Evolutionary conservation across 2,329 filamentous ascomycete species (phyloP), one percentile per base, ranked within the genome.

Genomic region (Talaromyces funiculosus): DNA sequence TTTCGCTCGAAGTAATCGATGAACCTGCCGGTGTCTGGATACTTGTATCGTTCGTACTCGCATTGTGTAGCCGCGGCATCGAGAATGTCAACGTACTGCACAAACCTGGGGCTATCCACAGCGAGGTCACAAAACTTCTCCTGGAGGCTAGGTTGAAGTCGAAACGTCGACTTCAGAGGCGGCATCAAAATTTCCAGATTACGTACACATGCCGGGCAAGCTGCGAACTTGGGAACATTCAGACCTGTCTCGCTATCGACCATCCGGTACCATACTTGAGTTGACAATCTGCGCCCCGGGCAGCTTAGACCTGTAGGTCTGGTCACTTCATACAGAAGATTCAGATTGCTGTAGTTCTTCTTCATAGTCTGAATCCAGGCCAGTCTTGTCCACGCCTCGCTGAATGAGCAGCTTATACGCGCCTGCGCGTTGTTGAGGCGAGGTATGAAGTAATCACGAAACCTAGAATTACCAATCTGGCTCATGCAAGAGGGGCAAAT

Each of bases 401-500:
- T 90, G 73, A 97, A 90, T 64, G 92, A 88, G 75, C 93, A 97
- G 49, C 82, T 80, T 7, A 90, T 81, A 49, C 84, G 80, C 42
- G 81, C 78, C 14, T 84, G 81, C 2, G 81, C 77, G 16, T 86
- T 84, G 29, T 80, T 77, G 31, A 84, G 80, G 37, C 84, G 84
- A 3, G 82, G 81, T 10, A 86, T 77, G 67, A 96, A 91, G 35
- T 85, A 79, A 16, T 83, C 80, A 2, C 85, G 81, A 70, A 90
- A 95, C 20, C 84, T 80, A 0, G 90, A 89, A 24, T 83, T 81
- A 65, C 93, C 91, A 8, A 91, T 83, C 5, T 82, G 81, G 2
- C 82, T 80, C 71, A 90, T 91, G 75, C 93, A 97, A 12, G 84
- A 84, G 0, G 90, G 90, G 67, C 93, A 97, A 49, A 97, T 88